phyloP scores from a whole-genome alignment of 441 rosid genomes.

The Manihot esculenta region DNA sequence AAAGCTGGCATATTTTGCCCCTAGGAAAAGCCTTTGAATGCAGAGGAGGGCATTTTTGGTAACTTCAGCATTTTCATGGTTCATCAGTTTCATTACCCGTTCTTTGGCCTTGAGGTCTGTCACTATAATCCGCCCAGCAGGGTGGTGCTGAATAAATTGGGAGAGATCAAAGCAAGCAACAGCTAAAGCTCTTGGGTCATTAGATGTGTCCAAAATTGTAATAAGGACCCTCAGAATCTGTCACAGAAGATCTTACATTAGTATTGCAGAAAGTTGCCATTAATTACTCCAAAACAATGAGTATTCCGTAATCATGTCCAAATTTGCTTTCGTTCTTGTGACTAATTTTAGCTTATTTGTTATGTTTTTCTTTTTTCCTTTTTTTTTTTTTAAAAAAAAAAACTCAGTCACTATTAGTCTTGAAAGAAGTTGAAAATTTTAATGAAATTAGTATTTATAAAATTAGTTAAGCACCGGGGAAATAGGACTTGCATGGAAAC shows the following conservation, averaged over 20 bases:
- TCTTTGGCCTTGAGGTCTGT: constrained; percentile 95
- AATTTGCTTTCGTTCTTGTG: no score
- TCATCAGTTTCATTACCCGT: constrained; percentile 93
- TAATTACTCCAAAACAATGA: not conserved
- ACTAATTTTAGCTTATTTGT: no score
- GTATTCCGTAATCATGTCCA: no score
- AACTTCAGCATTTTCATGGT: constrained; percentile 86
- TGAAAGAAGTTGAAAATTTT: no score
- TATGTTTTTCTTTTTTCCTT: no score
- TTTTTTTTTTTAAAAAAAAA: no score
- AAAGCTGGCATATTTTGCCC: constrained; percentile 97
- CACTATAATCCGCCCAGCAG: constrained; percentile 89
- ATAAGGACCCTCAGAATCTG: constrained; percentile 96
- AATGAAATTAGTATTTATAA: no score
- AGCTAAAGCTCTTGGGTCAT: constrained; percentile 78
- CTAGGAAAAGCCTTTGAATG: constrained; percentile 94
- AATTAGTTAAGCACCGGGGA: no score
- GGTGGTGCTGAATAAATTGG: constrained; percentile 89
- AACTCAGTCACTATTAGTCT: no score
- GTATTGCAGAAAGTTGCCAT: not conserved
- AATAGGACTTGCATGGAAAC: no score
- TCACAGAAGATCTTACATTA: constrained; percentile 15
- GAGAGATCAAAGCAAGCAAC: constrained; percentile 96
- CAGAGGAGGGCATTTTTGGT: constrained; percentile 90
- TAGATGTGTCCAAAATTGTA: constrained; percentile 87